Conservation (phyloP, 2,329 filamentous ascomycete genomes). For the Apiospora saccharicola region DNA sequence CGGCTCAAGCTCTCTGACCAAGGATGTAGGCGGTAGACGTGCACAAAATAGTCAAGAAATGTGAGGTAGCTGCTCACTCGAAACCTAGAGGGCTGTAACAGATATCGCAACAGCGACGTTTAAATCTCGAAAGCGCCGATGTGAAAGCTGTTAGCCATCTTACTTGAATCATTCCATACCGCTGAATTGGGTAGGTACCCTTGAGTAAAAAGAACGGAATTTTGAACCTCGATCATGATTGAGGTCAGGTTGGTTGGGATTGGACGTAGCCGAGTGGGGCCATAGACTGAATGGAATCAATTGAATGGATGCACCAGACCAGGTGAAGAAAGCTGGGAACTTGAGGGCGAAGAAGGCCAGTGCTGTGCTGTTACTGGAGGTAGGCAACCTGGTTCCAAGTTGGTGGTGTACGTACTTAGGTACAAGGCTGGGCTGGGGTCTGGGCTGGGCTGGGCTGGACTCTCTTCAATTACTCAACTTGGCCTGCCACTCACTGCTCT, state of each 20-base stretch:
- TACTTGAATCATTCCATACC: no score
- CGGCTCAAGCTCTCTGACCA: background rate
- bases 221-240: background rate
- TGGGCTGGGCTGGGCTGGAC: constrained; percentile 15
- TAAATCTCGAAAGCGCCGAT: no score
- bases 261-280: background rate
- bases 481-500: background rate
- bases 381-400: background rate
- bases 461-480: background rate
- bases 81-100: no score
- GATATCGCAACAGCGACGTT: no score
- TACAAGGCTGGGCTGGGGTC: constrained; percentile 17
- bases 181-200: no score
- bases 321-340: no score
- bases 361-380: background rate
- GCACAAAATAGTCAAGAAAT: background rate
- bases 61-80: background rate
- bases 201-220: background rate
- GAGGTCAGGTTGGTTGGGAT: background rate
- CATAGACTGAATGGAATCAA: background rate
- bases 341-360: background rate
- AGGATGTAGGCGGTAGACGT: background rate
- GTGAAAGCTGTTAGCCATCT: no score
- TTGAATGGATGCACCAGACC: background rate
- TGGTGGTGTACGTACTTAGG: background rate